These are phyloP conservation scores for Paecilomyces sp. DNA, from an alignment of 2,329 filamentous ascomycete species.

Conservation along the genomic window DNA sequence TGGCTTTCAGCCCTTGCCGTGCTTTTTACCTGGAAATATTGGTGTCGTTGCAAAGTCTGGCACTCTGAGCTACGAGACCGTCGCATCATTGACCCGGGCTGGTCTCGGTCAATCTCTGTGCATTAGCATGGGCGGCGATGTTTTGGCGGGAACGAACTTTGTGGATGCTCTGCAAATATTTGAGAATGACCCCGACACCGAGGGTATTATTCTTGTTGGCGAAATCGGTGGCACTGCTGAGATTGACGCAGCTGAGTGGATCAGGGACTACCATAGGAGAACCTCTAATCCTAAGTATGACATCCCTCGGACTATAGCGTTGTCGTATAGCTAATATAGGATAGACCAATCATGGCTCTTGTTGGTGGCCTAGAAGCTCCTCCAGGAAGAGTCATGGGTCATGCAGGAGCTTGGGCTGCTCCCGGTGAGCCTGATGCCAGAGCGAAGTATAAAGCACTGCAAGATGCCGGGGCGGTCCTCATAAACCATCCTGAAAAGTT, in stretches of 20 bases:
- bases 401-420: constrained; percentile 66
- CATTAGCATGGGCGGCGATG: constrained; percentile 71
- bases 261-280: neutral
- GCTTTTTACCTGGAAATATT: constrained; percentile 61
- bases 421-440: constrained; percentile 58
- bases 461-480: constrained; percentile 59
- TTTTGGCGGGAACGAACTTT: constrained; percentile 66
- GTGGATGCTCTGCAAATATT: constrained; percentile 63
- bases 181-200: constrained; percentile 58
- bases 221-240: constrained; percentile 68
- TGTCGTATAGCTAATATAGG: constrained; percentile 10
- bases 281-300: neutral
- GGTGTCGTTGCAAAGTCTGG: constrained; percentile 76
- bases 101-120: constrained; percentile 71
- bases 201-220: constrained; percentile 65
- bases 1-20: constrained; percentile 70
- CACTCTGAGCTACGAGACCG: constrained; percentile 72
- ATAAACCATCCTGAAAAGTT: constrained; percentile 72
- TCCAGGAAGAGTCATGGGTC: constrained; percentile 64
- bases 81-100: constrained; percentile 65
- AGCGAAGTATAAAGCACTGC: constrained; percentile 61
- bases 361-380: constrained; percentile 61
- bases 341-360: constrained; percentile 64
- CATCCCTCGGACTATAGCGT: neutral
- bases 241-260: constrained; percentile 73